Base-by-base conservation (phyloP, 345 rosid genomes). In the Capsella bursapastoris region DNA sequence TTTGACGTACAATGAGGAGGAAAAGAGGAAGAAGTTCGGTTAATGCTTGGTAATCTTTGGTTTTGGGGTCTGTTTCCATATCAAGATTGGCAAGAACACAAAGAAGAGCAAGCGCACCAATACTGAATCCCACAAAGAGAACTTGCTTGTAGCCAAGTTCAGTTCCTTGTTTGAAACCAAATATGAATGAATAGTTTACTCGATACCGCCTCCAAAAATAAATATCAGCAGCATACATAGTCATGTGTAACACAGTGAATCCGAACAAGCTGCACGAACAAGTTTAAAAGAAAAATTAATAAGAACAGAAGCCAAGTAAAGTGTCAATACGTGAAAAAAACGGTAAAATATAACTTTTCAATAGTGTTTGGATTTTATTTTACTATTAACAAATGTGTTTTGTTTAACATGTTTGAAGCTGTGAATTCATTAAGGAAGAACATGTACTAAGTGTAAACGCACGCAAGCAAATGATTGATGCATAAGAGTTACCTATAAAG, bases 101-200 rank as follows among this genome's bases (percentile, higher is more conserved):
- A 31, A 70, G 84, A 16, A 90, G 70, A 4, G 88, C 78, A 8
- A 90, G 68, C 4, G 69, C 83, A 0, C 87, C 80, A 56, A 92
- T 85, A 52, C 74, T 87, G 14, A 82, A 79, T 51, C 86, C 63
- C 10, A 87, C 79, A 5, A 90, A 84, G 4, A 87, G 78, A 35
- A 90, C 84, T 84, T 90, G 83, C 66, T 78, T 69, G 52, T 84
- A 87, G 8, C 88, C 84, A 82, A 92, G 70, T 63, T 92, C 96
- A n/a, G 86, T 83, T 55, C 94, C 96, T 82, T 80, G 81, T 77
- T 89, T 88, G 80, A 85, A 85, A 32, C 90, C 92, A 67, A 90
- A 88, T 69, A 92, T 88, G 74, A 88, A 92, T 4, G 88, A 27
- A 49, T 86, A 90, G 44, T 92, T 92, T 5, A 86, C 76, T 22